Base-by-base conservation (phyloP, 2,329 filamentous ascomycete genomes). In the Talaromyces sp. region DNA sequence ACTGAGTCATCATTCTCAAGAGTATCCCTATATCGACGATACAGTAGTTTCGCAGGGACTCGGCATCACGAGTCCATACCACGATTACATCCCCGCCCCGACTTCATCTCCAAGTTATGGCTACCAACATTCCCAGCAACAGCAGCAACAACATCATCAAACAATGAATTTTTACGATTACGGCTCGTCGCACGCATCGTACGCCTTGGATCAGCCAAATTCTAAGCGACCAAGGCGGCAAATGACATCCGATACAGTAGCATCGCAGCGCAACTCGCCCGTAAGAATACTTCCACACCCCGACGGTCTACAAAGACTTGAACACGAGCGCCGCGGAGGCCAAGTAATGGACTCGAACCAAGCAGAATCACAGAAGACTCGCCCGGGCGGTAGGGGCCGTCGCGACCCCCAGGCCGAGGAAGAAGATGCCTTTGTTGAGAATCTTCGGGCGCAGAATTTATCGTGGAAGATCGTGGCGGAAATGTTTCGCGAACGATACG, bases 261-360 rank as follows among this genome's bases (percentile, higher is more conserved):
- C 68, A 43, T 60, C 67, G 22, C 45, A 65, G 10, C 71, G 73
- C 13, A 71, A 75, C 9, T 71, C 70, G 0, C 77, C 76, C 2
- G 69, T 79, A 41, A 70, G 63, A 33, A 80, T 80, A 50, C 74
- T 78, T 13, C 78, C 78, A 1, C 70, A 80, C 43, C 78, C 78
- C 19, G 73, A 75, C 50, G 78, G 78, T 0, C 66, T 79, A n/a
- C 72, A 76, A 64, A 74, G 75, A 35, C 68, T 80, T 60, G 75
- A 79, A 67, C 73, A 74, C 27, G 75, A 79, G 66, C 73, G 76
- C 39, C 69, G 70, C 19, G 67, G 68, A n/a, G 71, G 73, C 11
- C 65, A 69, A n/a, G 45, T 49, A 16, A 70, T 76, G 49, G 59
- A 69, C 19, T 67, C 73, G 14, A 33, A 59, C 16, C 68, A 68